A percentile compares a stretch with the other conserved stretches of the same genome.
Evolutionary conservation across 1,284 basidiomycete genomes (phyloP).

Genomic region (Moniliophthora roreri): DNA sequence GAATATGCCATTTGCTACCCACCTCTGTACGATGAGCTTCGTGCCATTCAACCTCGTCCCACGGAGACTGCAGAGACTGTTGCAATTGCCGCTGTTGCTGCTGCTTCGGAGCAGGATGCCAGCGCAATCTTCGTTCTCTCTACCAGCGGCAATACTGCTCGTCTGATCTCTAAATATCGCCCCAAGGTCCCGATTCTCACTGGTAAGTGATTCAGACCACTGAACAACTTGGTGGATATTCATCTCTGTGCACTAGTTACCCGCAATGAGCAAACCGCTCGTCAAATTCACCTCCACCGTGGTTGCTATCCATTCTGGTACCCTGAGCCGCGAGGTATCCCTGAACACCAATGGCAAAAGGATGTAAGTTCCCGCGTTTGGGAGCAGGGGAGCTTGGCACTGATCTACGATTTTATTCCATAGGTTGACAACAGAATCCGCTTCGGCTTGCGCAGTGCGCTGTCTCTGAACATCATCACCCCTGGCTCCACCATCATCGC

Average conservation of each 20-base stretch:
- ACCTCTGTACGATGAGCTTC: constrained; percentile 88
- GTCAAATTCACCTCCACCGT: constrained; percentile 96
- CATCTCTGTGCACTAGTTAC: constrained; percentile 62
- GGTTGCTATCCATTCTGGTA: constrained; percentile 99
- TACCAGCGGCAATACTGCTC: constrained; percentile 95
- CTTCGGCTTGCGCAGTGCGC: constrained; percentile 88
- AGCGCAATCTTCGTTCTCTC: constrained; percentile 96
- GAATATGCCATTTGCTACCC: constrained; percentile 94
- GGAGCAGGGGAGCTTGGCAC: constrained; percentile 31
- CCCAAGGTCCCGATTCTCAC: constrained; percentile 94
- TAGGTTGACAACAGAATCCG: constrained; percentile 88
- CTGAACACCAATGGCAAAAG: constrained; percentile 92
- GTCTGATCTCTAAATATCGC: constrained; percentile 96
- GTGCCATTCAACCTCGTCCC: constrained; percentile 75
- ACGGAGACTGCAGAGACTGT: constrained; percentile 94
- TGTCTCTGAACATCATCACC: constrained; percentile 86
- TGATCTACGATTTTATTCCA: constrained; percentile 9
- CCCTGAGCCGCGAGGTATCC: constrained; percentile 87
- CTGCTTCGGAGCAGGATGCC: constrained; percentile 92
- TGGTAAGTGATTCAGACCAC: constrained; percentile 45
- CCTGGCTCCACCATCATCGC: constrained; percentile 92
- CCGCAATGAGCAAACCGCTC: constrained; percentile 92
- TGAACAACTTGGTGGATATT: neutral
- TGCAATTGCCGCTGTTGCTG: constrained; percentile 91
- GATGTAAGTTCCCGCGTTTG: constrained; percentile 63